Evolutionary conservation across 1,139 yeast species (phyloP).

Genomic region (Suhomyces bolitotheri): DNA sequence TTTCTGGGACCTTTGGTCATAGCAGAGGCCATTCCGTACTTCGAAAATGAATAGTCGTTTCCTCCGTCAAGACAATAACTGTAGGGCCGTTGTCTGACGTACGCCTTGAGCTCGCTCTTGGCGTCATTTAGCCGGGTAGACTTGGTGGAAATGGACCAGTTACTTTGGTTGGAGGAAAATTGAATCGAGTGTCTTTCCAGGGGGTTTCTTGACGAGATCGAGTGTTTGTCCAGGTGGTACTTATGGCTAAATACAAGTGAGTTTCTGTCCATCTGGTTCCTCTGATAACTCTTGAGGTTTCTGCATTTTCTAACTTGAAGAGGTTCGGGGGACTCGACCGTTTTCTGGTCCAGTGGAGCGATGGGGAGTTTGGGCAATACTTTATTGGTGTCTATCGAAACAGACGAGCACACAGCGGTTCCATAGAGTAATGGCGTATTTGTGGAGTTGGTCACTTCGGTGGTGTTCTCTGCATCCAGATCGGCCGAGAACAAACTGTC

Average conservation of each 20-base stretch:
- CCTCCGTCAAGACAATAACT: slow-evolving; percentile 36
- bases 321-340: not conserved
- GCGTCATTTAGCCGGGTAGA: slow-evolving; percentile 12
- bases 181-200: slow-evolving; percentile 9
- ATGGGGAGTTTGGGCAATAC: slow-evolving; percentile 11
- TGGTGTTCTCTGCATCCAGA: slow-evolving; percentile 5
- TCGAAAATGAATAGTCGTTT: slow-evolving; percentile 34
- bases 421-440: slow-evolving; percentile 9
- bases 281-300: slow-evolving; percentile 14
- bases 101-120: slow-evolving; percentile 21
- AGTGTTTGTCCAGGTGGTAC: slow-evolving; percentile 1
- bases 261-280: slow-evolving; percentile 6
- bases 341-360: not conserved
- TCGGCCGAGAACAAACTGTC: slow-evolving; percentile 14
- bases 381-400: slow-evolving; percentile 10
- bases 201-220: not conserved
- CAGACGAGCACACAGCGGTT: not conserved
- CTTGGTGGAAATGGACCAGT: slow-evolving; percentile 4
- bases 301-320: slow-evolving; percentile 13
- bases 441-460: slow-evolving; percentile 7
- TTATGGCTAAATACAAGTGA: slow-evolving; percentile 1
- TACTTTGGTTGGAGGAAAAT: slow-evolving; percentile 8
- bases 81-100: slow-evolving; percentile 32
- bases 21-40: slow-evolving; percentile 24
- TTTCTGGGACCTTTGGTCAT: not conserved